Conservation (phyloP, 2,329 filamentous ascomycete species). For the Pleurostoma richardsiae region DNA sequence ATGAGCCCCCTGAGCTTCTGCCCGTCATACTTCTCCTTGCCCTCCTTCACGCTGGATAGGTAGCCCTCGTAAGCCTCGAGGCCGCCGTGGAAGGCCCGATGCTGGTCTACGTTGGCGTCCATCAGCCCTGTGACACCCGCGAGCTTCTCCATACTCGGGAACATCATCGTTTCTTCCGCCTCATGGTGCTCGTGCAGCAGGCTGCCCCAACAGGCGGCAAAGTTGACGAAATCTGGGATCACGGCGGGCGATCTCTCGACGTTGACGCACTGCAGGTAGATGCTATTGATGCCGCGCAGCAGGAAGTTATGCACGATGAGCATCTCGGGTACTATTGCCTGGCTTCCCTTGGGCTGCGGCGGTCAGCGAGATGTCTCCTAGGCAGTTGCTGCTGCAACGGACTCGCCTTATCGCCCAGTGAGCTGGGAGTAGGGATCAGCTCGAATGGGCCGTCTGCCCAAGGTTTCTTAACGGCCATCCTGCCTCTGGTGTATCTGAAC, state of each 20-base stretch:
- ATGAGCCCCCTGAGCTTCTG: slow-evolving; percentile 21
- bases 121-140: slow-evolving; percentile 19
- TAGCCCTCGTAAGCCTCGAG: slow-evolving; percentile 25
- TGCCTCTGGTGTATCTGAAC: too few species aligned
- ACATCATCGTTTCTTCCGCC: slow-evolving; percentile 24
- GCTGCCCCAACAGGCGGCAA: slow-evolving; percentile 14
- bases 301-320: slow-evolving; percentile 22
- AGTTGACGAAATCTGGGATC: slow-evolving; percentile 20
- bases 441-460: slow-evolving; percentile 28
- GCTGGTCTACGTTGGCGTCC: slow-evolving; percentile 26
- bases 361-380: slow-evolving; percentile 1
- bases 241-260: slow-evolving; percentile 15
- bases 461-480: slow-evolving; percentile 9
- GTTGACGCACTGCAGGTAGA: slow-evolving; percentile 17
- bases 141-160: slow-evolving; percentile 22
- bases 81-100: slow-evolving; percentile 24
- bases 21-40: slow-evolving; percentile 23
- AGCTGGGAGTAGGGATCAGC: slow-evolving; percentile 18
- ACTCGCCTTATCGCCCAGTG: slow-evolving; percentile 15
- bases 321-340: slow-evolving; percentile 21
- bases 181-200: slow-evolving; percentile 23
- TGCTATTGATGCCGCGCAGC: slow-evolving; percentile 20
- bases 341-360: slow-evolving; percentile 13
- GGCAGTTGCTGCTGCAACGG: too few species aligned
- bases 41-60: slow-evolving; percentile 18